These are phyloP conservation scores for Silene vulgaris DNA, from an alignment of 179 eudicot species.

Conservation along the genomic window DNA sequence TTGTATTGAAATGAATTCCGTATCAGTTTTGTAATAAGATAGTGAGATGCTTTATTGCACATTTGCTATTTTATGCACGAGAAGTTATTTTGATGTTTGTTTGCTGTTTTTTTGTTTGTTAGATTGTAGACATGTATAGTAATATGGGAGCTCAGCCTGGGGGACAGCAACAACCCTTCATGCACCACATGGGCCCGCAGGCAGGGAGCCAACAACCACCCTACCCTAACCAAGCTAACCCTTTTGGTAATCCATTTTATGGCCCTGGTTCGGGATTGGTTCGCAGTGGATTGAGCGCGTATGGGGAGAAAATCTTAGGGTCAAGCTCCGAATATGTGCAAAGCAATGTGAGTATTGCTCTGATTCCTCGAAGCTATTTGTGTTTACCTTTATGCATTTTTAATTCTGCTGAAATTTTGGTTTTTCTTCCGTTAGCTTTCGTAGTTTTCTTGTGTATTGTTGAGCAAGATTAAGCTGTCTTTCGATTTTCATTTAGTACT, in stretches of 20 bases:
- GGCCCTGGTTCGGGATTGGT: slow-evolving; percentile 75
- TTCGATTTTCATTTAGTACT: not conserved
- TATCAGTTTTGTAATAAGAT: not conserved
- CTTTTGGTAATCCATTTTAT: slow-evolving; percentile 62
- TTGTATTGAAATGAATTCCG: not conserved
- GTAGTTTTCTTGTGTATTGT: not conserved
- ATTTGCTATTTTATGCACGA: not conserved
- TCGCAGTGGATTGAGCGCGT: slow-evolving; percentile 76
- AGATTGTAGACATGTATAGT: slow-evolving; percentile 29
- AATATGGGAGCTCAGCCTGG: slow-evolving; percentile 44
- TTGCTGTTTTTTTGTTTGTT: not conserved
- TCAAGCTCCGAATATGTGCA: slow-evolving; percentile 89
- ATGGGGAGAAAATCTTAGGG: slow-evolving; percentile 78
- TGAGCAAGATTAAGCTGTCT: not conserved
- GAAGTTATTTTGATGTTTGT: not conserved
- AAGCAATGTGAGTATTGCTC: slow-evolving; percentile 57
- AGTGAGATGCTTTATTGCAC: not conserved
- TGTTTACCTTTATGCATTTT: not conserved
- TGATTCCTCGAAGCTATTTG: not conserved
- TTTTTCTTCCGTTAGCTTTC: not conserved
- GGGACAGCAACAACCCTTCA: slow-evolving; percentile 37
- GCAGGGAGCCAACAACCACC: slow-evolving; percentile 22
- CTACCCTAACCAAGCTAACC: slow-evolving; percentile 49
- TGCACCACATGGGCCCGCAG: slow-evolving; percentile 24
- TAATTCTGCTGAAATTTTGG: not conserved